Base-by-base conservation (phyloP, 495 filamentous ascomycete species). In the Aspergillus ellipticus region DNA sequence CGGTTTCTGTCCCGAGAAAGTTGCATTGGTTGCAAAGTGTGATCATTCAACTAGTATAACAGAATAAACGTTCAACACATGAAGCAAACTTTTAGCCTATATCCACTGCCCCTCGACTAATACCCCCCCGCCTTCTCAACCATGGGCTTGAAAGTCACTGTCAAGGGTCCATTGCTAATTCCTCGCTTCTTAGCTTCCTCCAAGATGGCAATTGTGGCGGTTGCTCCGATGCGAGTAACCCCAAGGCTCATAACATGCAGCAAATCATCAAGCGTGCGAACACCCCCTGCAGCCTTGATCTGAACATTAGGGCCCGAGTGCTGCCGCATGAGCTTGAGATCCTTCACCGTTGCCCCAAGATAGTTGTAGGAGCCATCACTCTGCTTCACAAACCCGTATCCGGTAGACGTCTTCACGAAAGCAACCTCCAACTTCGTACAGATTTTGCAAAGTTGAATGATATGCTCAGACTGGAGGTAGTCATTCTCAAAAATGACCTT, bases 361-460 rank as follows among this genome's bases (percentile, higher is more conserved):
- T 79, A 84, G 42, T 73, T 71, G 55, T 82, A 83, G 22, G 65
- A 60, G 0, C 79, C 79, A 53, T 72, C 70, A 4, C 53, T n/a
- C 59, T 77, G 71, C 63, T 82, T 82, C 19, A 81, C 75, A 59
- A 83, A 84, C 5, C 80, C 81, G 58, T 79, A 84, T 9, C 80
- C 81, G 1, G 80, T 79, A 1, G 76, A 79, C 1, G 82, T 83
- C 70, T 84, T 84, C 53, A 84, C 74, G 52, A 80, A 84, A 1
- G 75, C 80, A 9, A 85, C 80, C 0, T 57, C 47, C 0, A 79
- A 15, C 1, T 71, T 49, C 0, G 74, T 74, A 60, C 82, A 83
- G 24, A 84, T 80, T 60, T 69, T 59, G 56, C 81, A 82, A 2
- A 85, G 64, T 24, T 60, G 66, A 11, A 68, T 46, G 47, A 85